Base-by-base conservation (phyloP, 768 basidiomycete species). In the Russula sp. region DNA sequence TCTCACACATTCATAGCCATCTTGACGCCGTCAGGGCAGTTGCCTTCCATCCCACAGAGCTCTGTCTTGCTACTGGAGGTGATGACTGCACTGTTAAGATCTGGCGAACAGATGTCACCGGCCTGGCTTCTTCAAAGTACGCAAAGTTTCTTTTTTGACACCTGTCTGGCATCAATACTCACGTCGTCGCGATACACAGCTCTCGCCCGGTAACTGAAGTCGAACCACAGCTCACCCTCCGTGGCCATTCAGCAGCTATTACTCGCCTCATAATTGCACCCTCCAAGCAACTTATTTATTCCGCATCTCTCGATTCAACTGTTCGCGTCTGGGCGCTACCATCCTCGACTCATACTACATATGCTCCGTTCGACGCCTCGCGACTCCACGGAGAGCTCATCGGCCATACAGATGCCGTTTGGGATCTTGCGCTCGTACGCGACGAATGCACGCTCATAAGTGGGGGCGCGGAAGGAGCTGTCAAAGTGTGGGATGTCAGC, bases 71-170 rank as follows among this genome's bases (percentile, higher is more conserved):
- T n/a, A 93, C 90, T 52, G 97, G 89, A 26, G 92, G 94, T 32
- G 96, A 98, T 73, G 97, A 99, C 73, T 91, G 85, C 73, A 94
- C 93, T 8, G 87, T 98, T 60, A 99, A 99, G 75, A 84, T 98
- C 58, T 99, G 97, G 97, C 83, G 92, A 62, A 83, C 93, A 78
- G 92, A 96, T 68, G 82, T 89, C 18, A 78, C 85, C 46, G 81
- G 84, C 69, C 78, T 94, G 64, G 81, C 91, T 34, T 88, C 89
- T 49, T 85, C 86, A 61, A 82, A 83, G 92, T 94, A 77, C 73
- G 92, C 84, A 49, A 58, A 65, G 44, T 57, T 70, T 64, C 52
- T 36, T 38, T 53, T 60, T 63, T 38, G 58, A 42, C 3, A 7
- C 10, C 56, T 38, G 36, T 53, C 57, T 20, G 49, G 28, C 42